Evolutionary conservation across 495 filamentous ascomycete genomes (phyloP).

Genomic region (Xylaria grammica): DNA sequence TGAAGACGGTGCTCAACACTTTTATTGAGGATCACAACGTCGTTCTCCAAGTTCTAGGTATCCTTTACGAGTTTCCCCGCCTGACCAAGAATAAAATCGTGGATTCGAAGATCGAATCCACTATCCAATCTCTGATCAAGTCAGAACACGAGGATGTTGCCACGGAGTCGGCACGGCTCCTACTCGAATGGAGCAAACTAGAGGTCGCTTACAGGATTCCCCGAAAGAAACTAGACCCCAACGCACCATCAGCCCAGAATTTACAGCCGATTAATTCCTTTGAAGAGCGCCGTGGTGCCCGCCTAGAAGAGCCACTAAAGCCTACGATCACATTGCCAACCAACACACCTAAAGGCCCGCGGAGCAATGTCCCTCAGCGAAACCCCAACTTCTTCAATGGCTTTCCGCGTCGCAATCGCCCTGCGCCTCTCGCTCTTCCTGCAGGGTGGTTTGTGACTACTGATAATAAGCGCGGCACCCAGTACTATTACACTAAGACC

Average conservation of each 20-base stretch:
- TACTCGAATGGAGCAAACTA: constrained; percentile 87
- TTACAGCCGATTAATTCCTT: constrained; percentile 58
- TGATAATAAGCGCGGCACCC: constrained; percentile 67
- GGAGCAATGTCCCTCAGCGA: constrained; percentile 67
- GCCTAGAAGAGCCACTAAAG: constrained; percentile 58
- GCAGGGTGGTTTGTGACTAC: constrained; percentile 79
- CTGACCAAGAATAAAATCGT: constrained; percentile 96
- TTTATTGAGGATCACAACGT: constrained; percentile 91
- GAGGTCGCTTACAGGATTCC: constrained; percentile 96
- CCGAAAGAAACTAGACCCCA: constrained; percentile 63
- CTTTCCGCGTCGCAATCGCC: constrained; percentile 59
- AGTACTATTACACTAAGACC: constrained; percentile 79
- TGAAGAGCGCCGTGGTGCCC: constrained; percentile 67
- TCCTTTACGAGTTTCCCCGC: constrained; percentile 85
- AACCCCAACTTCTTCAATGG: constrained; percentile 63
- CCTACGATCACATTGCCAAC: constrained; percentile 45
- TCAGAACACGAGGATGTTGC: constrained; percentile 78
- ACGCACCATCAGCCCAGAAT: constrained; percentile 37
- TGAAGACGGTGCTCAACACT: constrained; percentile 80
- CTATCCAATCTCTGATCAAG: constrained; percentile 70
- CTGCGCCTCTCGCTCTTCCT: constrained; percentile 65
- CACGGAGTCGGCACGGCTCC: constrained; percentile 68
- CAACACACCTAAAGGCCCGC: constrained; percentile 68
- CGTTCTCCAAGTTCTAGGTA: constrained; percentile 85
- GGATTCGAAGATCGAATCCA: constrained; percentile 92